Evolutionary conservation across 208 protist species (phyloP), one percentile per base, ranked within the genome.

Genomic region (Leishmania turanica): DNA sequence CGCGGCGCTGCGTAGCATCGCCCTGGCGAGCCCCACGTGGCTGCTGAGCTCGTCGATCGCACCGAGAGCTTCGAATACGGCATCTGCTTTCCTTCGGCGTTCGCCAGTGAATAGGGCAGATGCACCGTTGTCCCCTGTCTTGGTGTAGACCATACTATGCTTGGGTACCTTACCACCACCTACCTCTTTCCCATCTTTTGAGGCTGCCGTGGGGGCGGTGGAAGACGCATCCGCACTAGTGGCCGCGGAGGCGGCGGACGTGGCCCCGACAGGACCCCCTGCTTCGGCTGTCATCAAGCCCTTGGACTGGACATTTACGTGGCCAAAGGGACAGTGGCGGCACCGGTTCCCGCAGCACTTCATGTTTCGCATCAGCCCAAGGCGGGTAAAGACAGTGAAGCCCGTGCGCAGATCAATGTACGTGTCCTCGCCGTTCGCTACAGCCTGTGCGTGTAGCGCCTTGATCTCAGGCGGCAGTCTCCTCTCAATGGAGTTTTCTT

Each of bases 41-140:
- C 87, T 90, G 80, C 82, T 92, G 58, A 94, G 77, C 85, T 96
- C 92, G 71, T 93, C 91, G 1, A 92, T 56, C 4, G 88, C 69
- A 40, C 92, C 92, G 5, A 96, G 87, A 24, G 89, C 92, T 74
- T 92, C 92, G 71, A 96, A 96, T 9, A 92, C 83, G 11, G 78
- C 42, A 80, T 92, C 87, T 24, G 80, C 87, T 82, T 96, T 95
- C 68, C 60, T 64, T 51, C 81, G 84, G n/a, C 89, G 87, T 75
- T 93, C 83, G 5, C 89, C 89, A 19, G 80, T 93, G 84, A 91
- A 96, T 8, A 96, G 79, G 7, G 77, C 70, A 40, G 88, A 91
- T n/a, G 70, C 86, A 49, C 91, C 91, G 45, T 93, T 93, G 69
- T 96, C 92, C 64, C 92, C 89, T 34, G 82, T 88, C 56, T 89